Evolutionary conservation across 352 stramenopile genomes (phyloP).

Genomic region (Globisporangium polare): DNA sequence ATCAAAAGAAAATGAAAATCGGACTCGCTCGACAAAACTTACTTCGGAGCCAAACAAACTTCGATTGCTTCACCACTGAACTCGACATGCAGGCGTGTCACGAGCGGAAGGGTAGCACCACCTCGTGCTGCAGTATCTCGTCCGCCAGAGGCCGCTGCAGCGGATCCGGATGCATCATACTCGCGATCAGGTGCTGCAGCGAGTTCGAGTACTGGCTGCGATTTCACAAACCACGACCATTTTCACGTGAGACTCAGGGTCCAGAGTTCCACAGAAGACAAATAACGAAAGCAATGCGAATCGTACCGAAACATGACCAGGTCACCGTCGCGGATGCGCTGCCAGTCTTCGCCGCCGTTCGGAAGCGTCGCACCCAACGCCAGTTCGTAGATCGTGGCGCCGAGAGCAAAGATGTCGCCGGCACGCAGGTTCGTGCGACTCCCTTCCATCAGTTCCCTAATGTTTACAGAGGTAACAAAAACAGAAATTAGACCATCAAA

Average conservation of each 20-base stretch:
- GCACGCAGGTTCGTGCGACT: constrained; percentile 70
- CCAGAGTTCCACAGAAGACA: neutral
- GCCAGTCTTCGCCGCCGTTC: constrained; percentile 76
- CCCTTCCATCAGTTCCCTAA: constrained; percentile 73
- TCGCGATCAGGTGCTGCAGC: constrained; percentile 79
- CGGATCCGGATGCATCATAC: constrained; percentile 87
- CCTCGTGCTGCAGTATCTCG: constrained; percentile 84
- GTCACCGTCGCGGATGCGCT: constrained; percentile 83
- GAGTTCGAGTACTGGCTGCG: constrained; percentile 85
- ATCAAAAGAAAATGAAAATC: too few species aligned
- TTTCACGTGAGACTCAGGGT: neutral
- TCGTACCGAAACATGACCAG: constrained; percentile 69
- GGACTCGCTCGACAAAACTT: too few species aligned
- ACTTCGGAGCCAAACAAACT: neutral
- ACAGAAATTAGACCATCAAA: neutral
- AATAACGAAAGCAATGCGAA: neutral
- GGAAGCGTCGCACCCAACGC: constrained; percentile 64
- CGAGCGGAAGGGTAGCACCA: constrained; percentile 58
- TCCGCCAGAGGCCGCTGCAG: constrained; percentile 73
- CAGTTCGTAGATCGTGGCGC: constrained; percentile 82
- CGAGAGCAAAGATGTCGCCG: constrained; percentile 82
- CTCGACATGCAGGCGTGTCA: neutral
- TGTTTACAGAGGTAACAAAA: neutral
- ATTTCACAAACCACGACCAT: neutral
- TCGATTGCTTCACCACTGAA: neutral